Conservation (phyloP, 164 flowering plant genomes). For the Taxillus chinensis region DNA sequence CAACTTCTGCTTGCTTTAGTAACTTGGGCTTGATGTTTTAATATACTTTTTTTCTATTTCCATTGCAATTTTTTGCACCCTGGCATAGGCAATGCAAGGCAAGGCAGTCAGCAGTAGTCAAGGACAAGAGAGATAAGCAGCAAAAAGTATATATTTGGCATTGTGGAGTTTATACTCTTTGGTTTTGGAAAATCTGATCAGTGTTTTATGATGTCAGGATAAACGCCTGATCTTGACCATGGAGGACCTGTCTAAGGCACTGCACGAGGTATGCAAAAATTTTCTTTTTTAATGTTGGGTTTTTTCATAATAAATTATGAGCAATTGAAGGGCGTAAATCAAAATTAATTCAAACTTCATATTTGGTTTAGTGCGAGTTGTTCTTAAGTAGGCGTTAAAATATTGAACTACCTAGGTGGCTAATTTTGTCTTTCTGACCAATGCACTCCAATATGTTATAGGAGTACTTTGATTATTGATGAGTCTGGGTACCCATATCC, state of each 20-base stretch:
- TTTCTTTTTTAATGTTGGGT: neutral
- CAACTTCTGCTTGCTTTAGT: too few species aligned
- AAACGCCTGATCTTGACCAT: constrained; percentile 84
- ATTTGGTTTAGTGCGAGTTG: too few species aligned
- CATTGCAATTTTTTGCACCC: constrained; percentile 3
- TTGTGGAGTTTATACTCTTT: neutral
- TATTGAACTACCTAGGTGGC: too few species aligned
- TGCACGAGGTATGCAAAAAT: constrained; percentile 57
- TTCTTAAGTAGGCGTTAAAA: too few species aligned
- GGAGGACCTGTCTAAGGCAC: constrained; percentile 92
- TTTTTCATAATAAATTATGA: neutral
- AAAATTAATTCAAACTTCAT: too few species aligned
- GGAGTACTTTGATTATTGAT: too few species aligned
- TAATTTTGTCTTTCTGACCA: too few species aligned
- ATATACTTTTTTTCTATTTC: too few species aligned
- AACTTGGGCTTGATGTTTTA: too few species aligned
- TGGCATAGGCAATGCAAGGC: constrained; percentile 80
- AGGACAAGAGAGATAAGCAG: constrained; percentile 85
- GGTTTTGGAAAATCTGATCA: constrained; percentile 4
- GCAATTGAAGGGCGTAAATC: too few species aligned
- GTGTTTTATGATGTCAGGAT: constrained; percentile 45
- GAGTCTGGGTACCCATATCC: too few species aligned
- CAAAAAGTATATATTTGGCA: constrained; percentile 48
- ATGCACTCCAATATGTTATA: too few species aligned
- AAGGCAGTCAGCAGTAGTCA: constrained; percentile 60